Conservation (phyloP, 352 stramenopile genomes). For the Phytopythium montanum region DNA sequence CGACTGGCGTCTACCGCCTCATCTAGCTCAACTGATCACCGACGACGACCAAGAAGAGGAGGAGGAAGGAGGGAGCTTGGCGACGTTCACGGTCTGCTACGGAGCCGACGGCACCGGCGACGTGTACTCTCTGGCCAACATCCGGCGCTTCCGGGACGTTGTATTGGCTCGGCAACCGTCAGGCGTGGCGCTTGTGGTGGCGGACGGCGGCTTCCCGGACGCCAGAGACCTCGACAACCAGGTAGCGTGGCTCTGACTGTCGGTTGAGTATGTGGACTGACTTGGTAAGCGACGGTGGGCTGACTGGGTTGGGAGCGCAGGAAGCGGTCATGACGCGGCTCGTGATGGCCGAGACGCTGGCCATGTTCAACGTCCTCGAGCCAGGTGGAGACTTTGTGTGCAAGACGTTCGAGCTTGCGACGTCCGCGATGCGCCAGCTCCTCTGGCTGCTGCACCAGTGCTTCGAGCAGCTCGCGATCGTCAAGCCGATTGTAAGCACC, state of each 20-base stretch:
- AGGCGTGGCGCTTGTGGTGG: conserved; percentile 57
- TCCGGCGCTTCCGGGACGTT: conserved; percentile 42
- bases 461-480: conserved; percentile 56
- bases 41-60: background rate
- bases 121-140: conserved; percentile 57
- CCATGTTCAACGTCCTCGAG: conserved; percentile 53
- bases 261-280: background rate
- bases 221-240: conserved; percentile 58
- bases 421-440: conserved; percentile 53
- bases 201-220: conserved; percentile 72
- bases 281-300: background rate
- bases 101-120: conserved; percentile 70
- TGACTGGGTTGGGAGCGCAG: conserved; percentile 17
- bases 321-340: conserved; percentile 63
- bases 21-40: background rate
- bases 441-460: conserved; percentile 59
- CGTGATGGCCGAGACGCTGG: conserved; percentile 50
- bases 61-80: background rate
- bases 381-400: conserved; percentile 58
- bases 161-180: conserved; percentile 22
- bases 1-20: conserved; percentile 36
- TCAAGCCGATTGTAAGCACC: conserved; percentile 59
- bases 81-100: conserved; percentile 49
- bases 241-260: conserved; percentile 13
- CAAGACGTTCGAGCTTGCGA: conserved; percentile 80